phyloP scores from a whole-genome alignment of 2,329 filamentous ascomycete species.

The Blumeria graminis region DNA sequence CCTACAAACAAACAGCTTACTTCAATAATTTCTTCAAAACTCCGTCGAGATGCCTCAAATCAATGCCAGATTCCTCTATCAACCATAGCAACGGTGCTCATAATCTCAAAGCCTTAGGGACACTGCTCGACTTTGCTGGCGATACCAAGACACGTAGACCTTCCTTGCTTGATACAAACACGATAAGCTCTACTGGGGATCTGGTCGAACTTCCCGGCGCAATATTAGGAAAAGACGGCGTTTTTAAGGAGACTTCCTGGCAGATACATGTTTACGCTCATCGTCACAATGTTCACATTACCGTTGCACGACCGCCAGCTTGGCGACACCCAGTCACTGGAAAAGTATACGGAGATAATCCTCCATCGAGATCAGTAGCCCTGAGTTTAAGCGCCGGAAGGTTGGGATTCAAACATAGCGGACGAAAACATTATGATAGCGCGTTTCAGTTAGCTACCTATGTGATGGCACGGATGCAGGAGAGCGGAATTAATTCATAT shows the following conservation, averaged over 20 bases:
- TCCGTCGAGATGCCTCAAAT: too few species aligned
- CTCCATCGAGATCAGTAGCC: constrained; percentile 5
- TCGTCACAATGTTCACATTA: constrained; percentile 92
- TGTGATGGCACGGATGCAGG: constrained; percentile 61
- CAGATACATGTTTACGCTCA: constrained; percentile 70
- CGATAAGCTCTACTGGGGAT: constrained; percentile 5
- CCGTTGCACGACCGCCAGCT: constrained; percentile 45
- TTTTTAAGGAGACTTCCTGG: constrained; percentile 1
- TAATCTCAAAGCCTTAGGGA: background rate
- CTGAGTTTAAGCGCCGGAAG: constrained; percentile 63
- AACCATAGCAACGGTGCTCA: too few species aligned
- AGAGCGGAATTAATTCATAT: constrained; percentile 51
- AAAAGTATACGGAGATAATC: constrained; percentile 2
- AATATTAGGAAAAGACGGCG: background rate
- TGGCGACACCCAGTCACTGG: constrained; percentile 6
- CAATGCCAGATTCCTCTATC: too few species aligned
- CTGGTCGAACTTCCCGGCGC: constrained; percentile 1
- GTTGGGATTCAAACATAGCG: constrained; percentile 70
- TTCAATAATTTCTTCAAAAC: too few species aligned
- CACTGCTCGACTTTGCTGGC: background rate
- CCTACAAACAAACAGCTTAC: too few species aligned
- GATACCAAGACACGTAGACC: background rate
- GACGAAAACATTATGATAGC: constrained; percentile 66
- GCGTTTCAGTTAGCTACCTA: constrained; percentile 76
- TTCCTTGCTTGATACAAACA: constrained; percentile 2